Base-by-base conservation (phyloP, 2,329 filamentous ascomycete species). In the Fusarium agapanthi region DNA sequence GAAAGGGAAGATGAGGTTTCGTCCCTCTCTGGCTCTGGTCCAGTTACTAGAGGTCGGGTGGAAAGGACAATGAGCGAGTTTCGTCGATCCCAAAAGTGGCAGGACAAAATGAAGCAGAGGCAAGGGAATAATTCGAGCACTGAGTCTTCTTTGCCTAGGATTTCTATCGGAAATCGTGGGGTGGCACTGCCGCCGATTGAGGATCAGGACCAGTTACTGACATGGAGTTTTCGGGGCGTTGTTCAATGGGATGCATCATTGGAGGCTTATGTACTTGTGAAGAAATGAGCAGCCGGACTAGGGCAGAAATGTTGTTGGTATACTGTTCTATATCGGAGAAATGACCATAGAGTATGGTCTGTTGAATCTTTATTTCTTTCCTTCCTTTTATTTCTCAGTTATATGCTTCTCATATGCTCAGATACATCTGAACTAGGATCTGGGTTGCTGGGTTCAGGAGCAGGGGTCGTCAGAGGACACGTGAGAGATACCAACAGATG, bases 51-150 rank as follows among this genome's bases (percentile, higher is more conserved):
- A 32, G 30, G 30, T 32, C 30, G 30, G 30, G 30, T 32, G 30
- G 30, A 32, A 32, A 32, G 30, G 12, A 32, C 30, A 32, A 12
- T 32, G 30, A 32, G 12, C 30, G 28, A 30, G 5, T 22, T 18
- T 18, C 30, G 47, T 24, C 47, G 30, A 24, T 4, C 47, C 32
- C 32, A 53, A 16, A 53, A 16, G n/a, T 53, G 50, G 50, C 50
- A 53, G 7, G 50, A 53, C 18, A 26, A 16, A 20, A 51, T 20
- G 30, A 34, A 12, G n/a, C 8, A 2, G 15, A 15, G 0, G 12
- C 4, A 18, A 11, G n/a, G 1, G 6, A 15, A 22, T 7, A 0
- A 1, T 8, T 20, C 9, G 18, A 24, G 2, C 13, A 20, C 7
- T 4, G 13, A 22, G 13, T 7, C n/a, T 35, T 15, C 48, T 35